Conservation (phyloP, 192 early-diverging fungal species). For the Coemansia sp. region DNA sequence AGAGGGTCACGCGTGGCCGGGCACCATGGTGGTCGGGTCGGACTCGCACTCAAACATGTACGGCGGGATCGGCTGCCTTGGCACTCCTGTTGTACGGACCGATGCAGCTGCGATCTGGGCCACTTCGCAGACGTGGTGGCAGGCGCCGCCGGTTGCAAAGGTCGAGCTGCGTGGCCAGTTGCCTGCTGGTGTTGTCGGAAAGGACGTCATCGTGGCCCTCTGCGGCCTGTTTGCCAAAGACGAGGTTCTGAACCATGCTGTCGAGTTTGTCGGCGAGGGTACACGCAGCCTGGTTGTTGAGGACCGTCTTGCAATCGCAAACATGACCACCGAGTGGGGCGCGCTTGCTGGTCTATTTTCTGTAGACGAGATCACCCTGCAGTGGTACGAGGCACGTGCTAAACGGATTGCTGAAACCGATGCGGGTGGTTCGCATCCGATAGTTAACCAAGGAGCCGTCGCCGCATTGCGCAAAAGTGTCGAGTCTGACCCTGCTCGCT, state of each 20-base stretch:
- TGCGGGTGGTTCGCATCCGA: conserved; percentile 33
- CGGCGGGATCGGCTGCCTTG: conserved; percentile 92
- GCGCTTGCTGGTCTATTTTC: conserved; percentile 96
- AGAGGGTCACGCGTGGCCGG: conserved; percentile 94
- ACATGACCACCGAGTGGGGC: conserved; percentile 99
- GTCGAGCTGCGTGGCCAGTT: conserved; percentile 82
- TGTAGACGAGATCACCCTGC: conserved; percentile 77
- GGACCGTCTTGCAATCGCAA: conserved; percentile 93
- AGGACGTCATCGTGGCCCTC: conserved; percentile 94
- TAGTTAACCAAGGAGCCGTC: conserved; percentile 43
- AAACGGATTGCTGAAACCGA: background rate
- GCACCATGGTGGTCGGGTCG: conserved; percentile 91
- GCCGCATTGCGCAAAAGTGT: conserved; percentile 53
- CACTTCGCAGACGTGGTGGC: conserved; percentile 98
- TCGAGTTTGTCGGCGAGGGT: conserved; percentile 86
- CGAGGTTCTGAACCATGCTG: conserved; percentile 94
- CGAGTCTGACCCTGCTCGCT: conserved; percentile 27
- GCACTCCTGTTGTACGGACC: conserved; percentile 96
- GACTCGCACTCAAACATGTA: conserved; percentile 99
- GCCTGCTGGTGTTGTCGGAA: conserved; percentile 86
- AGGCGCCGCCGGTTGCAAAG: conserved; percentile 90
- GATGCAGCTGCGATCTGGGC: conserved; percentile 99
- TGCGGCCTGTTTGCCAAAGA: conserved; percentile 92
- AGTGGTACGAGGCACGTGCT: conserved; percentile 70
- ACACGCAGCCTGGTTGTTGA: conserved; percentile 71